Conservation (phyloP, 371 early-diverging fungal species). For the Syncephalastrum racemosum region DNA sequence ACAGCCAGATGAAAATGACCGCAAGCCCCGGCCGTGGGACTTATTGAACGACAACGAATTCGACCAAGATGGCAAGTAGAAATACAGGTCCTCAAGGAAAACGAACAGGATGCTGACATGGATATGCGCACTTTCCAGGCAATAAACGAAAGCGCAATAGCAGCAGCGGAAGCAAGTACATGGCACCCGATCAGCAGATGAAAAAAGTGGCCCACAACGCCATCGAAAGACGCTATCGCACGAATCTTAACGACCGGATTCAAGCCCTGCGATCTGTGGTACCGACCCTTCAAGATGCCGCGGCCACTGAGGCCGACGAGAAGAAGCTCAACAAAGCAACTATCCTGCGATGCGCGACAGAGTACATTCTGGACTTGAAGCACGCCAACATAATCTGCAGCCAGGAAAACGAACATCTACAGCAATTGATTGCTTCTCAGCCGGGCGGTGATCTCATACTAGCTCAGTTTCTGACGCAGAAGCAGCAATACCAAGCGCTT, state of each 20-base stretch:
- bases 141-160: slow-evolving; percentile 4
- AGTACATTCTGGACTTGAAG: slow-evolving; percentile 81
- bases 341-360: slow-evolving; percentile 83
- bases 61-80: no score
- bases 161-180: slow-evolving; percentile 6
- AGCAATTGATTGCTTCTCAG: slow-evolving; percentile 47
- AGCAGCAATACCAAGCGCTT: slow-evolving; percentile 16
- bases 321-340: slow-evolving; percentile 91
- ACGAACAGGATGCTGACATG: no score
- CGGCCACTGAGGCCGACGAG: slow-evolving; percentile 54
- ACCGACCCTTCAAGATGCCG: slow-evolving; percentile 76
- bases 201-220: slow-evolving; percentile 94
- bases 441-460: slow-evolving; percentile 59
- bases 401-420: slow-evolving; percentile 54
- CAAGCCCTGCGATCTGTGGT: slow-evolving; percentile 81
- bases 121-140: no score
- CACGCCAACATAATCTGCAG: slow-evolving; percentile 47
- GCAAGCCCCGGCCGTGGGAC: no score
- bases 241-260: slow-evolving; percentile 94
- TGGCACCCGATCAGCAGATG: slow-evolving; percentile 51
- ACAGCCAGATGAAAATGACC: no score
- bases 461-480: slow-evolving; percentile 27
- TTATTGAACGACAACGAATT: no score
- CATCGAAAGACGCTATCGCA: slow-evolving; percentile 92
- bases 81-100: no score